Conservation (phyloP, 208 protist species). For the Herpetomonas tarakana region DNA sequence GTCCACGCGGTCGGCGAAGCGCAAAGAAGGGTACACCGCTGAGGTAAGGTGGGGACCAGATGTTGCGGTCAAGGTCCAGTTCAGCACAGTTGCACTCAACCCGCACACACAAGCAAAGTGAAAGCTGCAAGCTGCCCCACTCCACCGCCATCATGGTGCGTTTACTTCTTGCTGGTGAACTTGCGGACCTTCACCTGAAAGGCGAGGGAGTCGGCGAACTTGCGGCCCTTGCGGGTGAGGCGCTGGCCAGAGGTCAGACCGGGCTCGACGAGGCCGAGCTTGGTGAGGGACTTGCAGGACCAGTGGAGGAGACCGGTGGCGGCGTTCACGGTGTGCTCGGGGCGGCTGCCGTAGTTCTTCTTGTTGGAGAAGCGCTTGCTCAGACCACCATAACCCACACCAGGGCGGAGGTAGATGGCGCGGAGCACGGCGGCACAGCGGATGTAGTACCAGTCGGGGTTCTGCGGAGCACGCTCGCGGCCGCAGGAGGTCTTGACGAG, state of each 20-base stretch:
- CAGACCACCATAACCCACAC: slow-evolving; percentile 92
- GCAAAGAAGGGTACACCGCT: too few species aligned
- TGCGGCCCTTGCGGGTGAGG: slow-evolving; percentile 93
- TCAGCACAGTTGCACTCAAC: too few species aligned
- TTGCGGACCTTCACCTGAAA: slow-evolving; percentile 84
- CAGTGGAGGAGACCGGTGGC: slow-evolving; percentile 91
- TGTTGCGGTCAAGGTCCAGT: too few species aligned
- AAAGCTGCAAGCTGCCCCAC: too few species aligned
- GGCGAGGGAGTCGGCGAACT: slow-evolving; percentile 95
- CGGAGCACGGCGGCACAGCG: slow-evolving; percentile 96
- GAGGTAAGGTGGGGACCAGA: too few species aligned
- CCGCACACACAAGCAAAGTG: too few species aligned
- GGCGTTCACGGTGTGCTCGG: slow-evolving; percentile 84
- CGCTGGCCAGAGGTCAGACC: slow-evolving; percentile 81
- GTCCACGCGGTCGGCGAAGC: too few species aligned
- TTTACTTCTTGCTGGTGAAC: slow-evolving; percentile 44
- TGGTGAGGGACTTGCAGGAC: slow-evolving; percentile 93
- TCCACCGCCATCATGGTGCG: too few species aligned
- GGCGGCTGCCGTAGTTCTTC: slow-evolving; percentile 87
- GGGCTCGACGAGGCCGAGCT: slow-evolving; percentile 90
- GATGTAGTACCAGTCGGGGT: slow-evolving; percentile 99
- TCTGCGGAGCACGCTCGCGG: slow-evolving; percentile 96
- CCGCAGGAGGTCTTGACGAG: slow-evolving; percentile 96
- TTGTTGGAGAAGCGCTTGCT: slow-evolving; percentile 93
- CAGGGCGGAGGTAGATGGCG: slow-evolving; percentile 95